Evolutionary conservation across 176 grass and related monocot genomes (phyloP).

Genomic region (Aegilops umbellulata): DNA sequence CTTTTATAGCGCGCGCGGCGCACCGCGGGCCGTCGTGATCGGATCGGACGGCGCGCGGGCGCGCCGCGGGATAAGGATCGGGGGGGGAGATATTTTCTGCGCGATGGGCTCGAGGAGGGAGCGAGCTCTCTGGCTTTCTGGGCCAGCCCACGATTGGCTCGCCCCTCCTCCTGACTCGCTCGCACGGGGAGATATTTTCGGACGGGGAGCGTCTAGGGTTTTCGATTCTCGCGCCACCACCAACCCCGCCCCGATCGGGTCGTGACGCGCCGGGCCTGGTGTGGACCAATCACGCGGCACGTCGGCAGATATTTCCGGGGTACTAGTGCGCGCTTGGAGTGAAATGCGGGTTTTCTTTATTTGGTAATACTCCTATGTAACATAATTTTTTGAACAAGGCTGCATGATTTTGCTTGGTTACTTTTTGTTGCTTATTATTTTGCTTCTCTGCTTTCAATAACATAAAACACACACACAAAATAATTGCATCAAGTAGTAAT

Average conservation of each 20-base stretch:
- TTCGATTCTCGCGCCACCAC: not conserved
- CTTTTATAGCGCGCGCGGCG: slow-evolving; percentile 49
- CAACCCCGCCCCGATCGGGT: not conserved
- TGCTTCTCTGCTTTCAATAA: too few species aligned
- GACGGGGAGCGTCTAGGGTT: not conserved
- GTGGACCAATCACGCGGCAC: not conserved
- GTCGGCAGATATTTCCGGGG: too few species aligned
- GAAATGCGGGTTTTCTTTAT: too few species aligned
- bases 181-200: not conserved
- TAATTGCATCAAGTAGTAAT: too few species aligned
- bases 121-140: not conserved
- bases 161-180: too few species aligned
- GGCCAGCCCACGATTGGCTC: slow-evolving; percentile 5
- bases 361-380: too few species aligned
- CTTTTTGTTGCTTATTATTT: too few species aligned
- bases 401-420: too few species aligned
- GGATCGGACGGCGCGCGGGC: slow-evolving; percentile 16
- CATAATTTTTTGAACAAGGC: too few species aligned
- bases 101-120: slow-evolving; percentile 10
- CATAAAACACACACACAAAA: too few species aligned
- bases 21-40: slow-evolving; percentile 11
- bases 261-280: not conserved
- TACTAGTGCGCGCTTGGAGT: too few species aligned
- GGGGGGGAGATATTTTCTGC: not conserved
- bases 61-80: slow-evolving; percentile 21